Percentiles rank a stretch among this genome's conserved stretches.
Conservation (phyloP, 2,329 filamentous ascomycete genomes). For the Domatiomyces catenatus region DNA sequence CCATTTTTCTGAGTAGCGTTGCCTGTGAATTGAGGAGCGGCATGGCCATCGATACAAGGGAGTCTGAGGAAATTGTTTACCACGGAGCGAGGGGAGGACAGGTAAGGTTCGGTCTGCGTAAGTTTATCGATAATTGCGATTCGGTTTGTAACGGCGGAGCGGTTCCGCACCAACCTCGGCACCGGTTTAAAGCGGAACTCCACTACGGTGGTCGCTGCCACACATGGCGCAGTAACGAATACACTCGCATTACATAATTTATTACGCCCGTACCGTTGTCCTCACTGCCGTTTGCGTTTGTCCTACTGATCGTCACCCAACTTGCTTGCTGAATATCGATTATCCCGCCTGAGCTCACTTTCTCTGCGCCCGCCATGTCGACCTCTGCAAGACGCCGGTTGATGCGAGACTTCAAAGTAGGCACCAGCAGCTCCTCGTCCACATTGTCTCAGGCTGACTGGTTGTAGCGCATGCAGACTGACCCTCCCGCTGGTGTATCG, state of each 20-base stretch:
- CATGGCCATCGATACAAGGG: neutral
- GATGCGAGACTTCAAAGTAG: constrained; percentile 98
- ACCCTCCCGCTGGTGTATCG: constrained; percentile 90
- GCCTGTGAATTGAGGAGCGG: neutral
- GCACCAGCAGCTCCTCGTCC: constrained; percentile 16
- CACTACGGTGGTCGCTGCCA: neutral
- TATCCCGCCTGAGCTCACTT: neutral
- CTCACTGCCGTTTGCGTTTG: too few relatives aligned
- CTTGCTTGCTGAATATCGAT: neutral
- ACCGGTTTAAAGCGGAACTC: neutral
- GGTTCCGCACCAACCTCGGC: neutral
- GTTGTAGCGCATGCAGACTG: constrained; percentile 87
- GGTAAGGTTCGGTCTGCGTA: neutral
- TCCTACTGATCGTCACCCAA: too few relatives aligned
- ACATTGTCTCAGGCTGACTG: constrained; percentile 3
- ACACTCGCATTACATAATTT: too few relatives aligned
- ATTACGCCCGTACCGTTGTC: too few relatives aligned
- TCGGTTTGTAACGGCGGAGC: neutral
- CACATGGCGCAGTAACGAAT: neutral
- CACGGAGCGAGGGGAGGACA: neutral
- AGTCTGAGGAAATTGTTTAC: neutral
- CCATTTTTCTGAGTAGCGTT: neutral
- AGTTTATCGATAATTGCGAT: neutral
- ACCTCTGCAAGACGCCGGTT: constrained; percentile 87
- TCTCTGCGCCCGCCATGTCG: constrained; percentile 47